Evolutionary conservation across 805 yeast genomes (phyloP).

Genomic region (Wickerhamiella azymoides): DNA sequence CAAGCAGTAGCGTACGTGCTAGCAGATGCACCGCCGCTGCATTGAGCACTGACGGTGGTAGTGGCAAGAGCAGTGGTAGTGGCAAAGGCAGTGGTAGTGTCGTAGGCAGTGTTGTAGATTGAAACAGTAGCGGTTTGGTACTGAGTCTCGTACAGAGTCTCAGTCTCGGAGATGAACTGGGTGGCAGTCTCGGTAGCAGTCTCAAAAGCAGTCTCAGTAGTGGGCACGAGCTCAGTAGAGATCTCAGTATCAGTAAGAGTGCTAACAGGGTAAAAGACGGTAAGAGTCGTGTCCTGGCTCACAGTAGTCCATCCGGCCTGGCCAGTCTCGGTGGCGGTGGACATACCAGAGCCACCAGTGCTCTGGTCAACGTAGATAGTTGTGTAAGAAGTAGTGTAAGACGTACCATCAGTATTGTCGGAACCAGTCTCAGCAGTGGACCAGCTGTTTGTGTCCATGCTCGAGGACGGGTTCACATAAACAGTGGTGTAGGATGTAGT

Average conservation of each 20-base stretch:
- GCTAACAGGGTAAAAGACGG: constrained; percentile 4
- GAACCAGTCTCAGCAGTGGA: not conserved
- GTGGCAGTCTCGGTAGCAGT: not conserved
- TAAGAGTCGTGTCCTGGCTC: not conserved
- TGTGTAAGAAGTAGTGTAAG: not conserved
- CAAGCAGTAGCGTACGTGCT: not conserved
- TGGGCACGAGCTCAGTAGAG: not conserved
- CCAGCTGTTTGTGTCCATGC: not conserved
- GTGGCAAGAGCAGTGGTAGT: not conserved
- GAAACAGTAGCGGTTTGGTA: not conserved
- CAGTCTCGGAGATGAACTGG: not conserved
- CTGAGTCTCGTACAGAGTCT: not conserved
- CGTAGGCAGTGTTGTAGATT: not conserved
- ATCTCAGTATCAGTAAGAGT: constrained; percentile 2
- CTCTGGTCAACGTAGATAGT: not conserved
- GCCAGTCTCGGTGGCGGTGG: not conserved
- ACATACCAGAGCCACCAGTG: not conserved
- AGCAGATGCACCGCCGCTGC: not conserved
- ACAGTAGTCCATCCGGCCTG: not conserved
- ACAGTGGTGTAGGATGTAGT: constrained; percentile 1
- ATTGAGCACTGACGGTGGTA: not conserved
- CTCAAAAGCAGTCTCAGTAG: not conserved
- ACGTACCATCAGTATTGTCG: not conserved
- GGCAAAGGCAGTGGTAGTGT: not conserved
- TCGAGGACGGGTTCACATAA: not conserved